Evolutionary conservation across 2,329 filamentous ascomycete genomes (phyloP).

Genomic region (Pseudogymnoascus sp.): DNA sequence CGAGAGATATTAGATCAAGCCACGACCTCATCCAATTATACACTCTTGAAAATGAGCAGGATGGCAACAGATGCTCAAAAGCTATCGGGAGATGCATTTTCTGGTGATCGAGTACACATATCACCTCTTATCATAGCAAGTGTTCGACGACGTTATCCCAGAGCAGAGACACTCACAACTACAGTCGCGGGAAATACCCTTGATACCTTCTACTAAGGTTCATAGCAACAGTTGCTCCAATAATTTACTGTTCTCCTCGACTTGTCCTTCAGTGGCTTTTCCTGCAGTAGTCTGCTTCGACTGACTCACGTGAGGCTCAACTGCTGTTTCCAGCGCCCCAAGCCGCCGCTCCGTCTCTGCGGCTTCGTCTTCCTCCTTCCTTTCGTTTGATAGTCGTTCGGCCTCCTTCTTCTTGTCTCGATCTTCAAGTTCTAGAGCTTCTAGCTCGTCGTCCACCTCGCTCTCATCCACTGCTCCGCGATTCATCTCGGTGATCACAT

Average conservation of each 20-base stretch:
- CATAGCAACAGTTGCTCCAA: slow-evolving; percentile 12
- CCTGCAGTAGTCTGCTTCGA: background rate
- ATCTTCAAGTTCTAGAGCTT: slow-evolving; percentile 52
- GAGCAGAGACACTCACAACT: background rate
- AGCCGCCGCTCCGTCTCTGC: slow-evolving; percentile 24
- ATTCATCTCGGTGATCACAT: slow-evolving; percentile 59
- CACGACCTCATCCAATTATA: background rate
- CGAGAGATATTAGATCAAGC: background rate
- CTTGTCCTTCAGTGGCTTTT: slow-evolving; percentile 30
- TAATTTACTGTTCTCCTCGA: slow-evolving; percentile 15
- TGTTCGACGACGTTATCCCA: background rate
- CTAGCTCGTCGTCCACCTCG: slow-evolving; percentile 83
- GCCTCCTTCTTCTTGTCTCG: slow-evolving; percentile 37
- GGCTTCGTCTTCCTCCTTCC: slow-evolving; percentile 22
- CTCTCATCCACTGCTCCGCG: slow-evolving; percentile 59
- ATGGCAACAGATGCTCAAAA: background rate
- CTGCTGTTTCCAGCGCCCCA: slow-evolving; percentile 16
- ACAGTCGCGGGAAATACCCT: background rate
- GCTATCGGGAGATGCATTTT: background rate
- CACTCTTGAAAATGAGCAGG: background rate
- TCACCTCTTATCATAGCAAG: background rate
- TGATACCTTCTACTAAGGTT: background rate
- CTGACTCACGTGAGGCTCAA: background rate
- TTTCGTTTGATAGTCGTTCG: slow-evolving; percentile 26
- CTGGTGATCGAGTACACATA: background rate